Evolutionary conservation across 352 stramenopile species (phyloP), one percentile per base, ranked within the genome.

Genomic region (Peronospora tabacina): DNA sequence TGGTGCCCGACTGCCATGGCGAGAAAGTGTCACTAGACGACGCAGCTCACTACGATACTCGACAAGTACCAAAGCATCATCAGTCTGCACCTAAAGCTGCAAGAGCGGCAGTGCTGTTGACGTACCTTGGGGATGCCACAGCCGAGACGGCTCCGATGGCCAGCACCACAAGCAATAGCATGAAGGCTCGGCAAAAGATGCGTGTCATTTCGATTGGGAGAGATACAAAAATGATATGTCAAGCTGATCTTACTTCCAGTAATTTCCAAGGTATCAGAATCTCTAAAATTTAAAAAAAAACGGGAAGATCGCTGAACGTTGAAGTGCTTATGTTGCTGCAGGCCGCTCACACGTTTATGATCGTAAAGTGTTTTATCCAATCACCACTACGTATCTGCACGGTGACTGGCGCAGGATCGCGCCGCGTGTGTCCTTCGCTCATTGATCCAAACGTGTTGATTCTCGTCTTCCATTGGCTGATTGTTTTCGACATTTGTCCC

Each of bases 1-100:
- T 0, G 82, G 82, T 17, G 79, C 79, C 19, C 82, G 82, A 43
- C 78, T 92, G 38, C 82, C 81, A 45, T 92, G 78, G 51, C 81
- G 72, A 39, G 76, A 87, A 28, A 92, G 66, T 58, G 77, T 87
- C 54, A 90, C 68, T 2, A 90, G 63, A 10, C 81, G 77, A 8
- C 75, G 80, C 30, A 93, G 67, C 35, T 86, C 63, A 58, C 80
- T 90, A 36, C n/a, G 24, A 52, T 24, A 44, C 22, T 26, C 22
- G 4, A 13, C 19, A 7, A 35, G 28, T n/a, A n/a, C n/a, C 9
- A 37, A 15, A 46, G 7, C n/a, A 16, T 19, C n/a, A 22, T 11
- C 13, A 13, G n/a, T 44, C 26, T 55, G 32, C 0, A 43, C n/a
- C 10, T 11, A 28, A 36, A 36, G 2, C 5, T 36, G 15, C 34